These are phyloP conservation scores for Amphirosellinia nigrospora DNA, from an alignment of 495 filamentous ascomycete species.

Conservation along the genomic window DNA sequence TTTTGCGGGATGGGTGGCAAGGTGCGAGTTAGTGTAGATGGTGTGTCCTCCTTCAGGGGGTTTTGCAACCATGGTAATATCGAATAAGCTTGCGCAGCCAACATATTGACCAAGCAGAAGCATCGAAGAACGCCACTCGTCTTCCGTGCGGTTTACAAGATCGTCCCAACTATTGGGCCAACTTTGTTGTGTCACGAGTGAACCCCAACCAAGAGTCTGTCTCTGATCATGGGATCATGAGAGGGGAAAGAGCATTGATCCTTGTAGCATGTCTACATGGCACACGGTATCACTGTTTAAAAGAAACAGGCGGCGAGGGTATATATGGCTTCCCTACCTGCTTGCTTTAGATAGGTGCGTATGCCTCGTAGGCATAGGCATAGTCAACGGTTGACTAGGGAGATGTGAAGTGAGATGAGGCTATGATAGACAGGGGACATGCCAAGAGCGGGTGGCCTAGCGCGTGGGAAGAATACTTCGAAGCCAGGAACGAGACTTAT, in stretches of 20 bases:
- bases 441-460: not conserved
- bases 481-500: not conserved
- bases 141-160: not conserved
- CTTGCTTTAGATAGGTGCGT: not conserved
- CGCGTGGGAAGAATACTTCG: not conserved
- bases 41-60: not conserved
- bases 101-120: not conserved
- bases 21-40: not conserved
- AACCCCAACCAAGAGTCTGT: not conserved
- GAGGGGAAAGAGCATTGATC: not conserved
- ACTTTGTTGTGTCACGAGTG: slow-evolving; percentile 1
- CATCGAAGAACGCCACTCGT: not conserved
- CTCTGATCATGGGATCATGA: slow-evolving; percentile 1
- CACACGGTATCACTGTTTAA: not conserved
- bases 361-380: not conserved
- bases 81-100: not conserved
- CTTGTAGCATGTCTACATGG: not conserved
- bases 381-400: not conserved
- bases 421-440: not conserved
- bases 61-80: not conserved
- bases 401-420: not conserved
- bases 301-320: not conserved
- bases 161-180: slow-evolving; percentile 5
- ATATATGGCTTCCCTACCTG: not conserved
- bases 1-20: not conserved